Evolutionary conservation across 257 asterid species (phyloP), one percentile per base, ranked within the genome.

Genomic region (Solanum etuberosum): DNA sequence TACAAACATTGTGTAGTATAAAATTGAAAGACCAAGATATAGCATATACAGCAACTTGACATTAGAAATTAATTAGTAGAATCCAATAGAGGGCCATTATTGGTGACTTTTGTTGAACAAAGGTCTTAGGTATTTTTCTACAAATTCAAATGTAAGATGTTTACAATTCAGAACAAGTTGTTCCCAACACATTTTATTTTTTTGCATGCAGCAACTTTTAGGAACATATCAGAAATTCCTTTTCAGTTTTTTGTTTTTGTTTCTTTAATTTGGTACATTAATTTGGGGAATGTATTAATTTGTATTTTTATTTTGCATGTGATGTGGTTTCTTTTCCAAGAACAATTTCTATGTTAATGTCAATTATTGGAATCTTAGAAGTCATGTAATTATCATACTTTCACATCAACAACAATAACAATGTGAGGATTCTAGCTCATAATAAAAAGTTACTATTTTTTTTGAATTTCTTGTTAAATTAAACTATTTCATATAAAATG

Each of bases 121-220:
- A 76, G 81, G 35, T 85, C 83, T 72, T 25, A 84, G 84, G 77
- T 25, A 82, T 65, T 65, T 65, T 83, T 46, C 57, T 72, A 63
- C 59, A 85, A 85, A 87, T 34, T 15, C 65, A 43, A 80, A 80
- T 7, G 20, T 46, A 70, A 59, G 90, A 90, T 37, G 81, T 84
- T 88, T 48, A 83, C 91, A 86, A 84, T 87, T 87, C 89, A 73
- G 14, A 29, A 86, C 87, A 90, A 89, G 85, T 89, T 89, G 90
- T 71, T 77, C 23, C 76, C 20, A 80, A 29, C 20, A 80, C 25
- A 46, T 80, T 46, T 29, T 13, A 4, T 29, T 3, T 68, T 51
- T 70, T 31, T 31, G 40, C 20, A 77, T n/a, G 83, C 85, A 80
- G 10, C 65, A 46, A 40, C 90, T 89, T 89, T 89, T 83, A 34